Conservation (phyloP, 202 grass and related monocot genomes). For the Thinopyrum obtusiflorum region DNA sequence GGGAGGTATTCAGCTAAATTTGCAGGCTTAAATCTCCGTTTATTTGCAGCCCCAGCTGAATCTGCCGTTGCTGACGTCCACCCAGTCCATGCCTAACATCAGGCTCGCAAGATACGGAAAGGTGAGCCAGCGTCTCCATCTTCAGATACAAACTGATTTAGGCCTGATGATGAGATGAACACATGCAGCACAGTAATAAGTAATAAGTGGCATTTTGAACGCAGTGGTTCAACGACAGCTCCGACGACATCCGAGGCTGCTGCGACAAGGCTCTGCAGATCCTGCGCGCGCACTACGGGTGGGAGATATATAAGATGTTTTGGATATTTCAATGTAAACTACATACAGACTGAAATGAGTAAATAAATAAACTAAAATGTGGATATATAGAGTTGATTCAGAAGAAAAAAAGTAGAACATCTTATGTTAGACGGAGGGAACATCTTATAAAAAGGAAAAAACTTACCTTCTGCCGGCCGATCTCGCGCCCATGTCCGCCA, state of each 20-base stretch:
- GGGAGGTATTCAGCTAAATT: not conserved
- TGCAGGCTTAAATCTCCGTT: slow-evolving; percentile 31
- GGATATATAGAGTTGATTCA: too few species aligned
- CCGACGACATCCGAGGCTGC: slow-evolving; percentile 65
- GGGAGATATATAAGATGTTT: slow-evolving; percentile 53
- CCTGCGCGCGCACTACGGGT: slow-evolving; percentile 58
- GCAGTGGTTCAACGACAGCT: slow-evolving; percentile 90
- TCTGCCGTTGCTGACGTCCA: slow-evolving; percentile 55
- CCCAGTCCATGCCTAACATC: slow-evolving; percentile 58
- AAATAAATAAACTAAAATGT: too few species aligned
- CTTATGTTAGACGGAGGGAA: too few species aligned
- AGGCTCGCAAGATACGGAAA: slow-evolving; percentile 84
- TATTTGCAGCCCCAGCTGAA: slow-evolving; percentile 42
- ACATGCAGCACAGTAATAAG: not conserved
- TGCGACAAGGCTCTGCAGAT: slow-evolving; percentile 70
- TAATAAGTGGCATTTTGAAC: not conserved
- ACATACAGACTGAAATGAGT: too few species aligned
- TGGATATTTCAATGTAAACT: too few species aligned
- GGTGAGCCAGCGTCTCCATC: slow-evolving; percentile 3
- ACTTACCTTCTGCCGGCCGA: too few species aligned
- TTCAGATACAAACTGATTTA: not conserved
- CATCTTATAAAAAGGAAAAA: not conserved
- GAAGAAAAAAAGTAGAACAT: too few species aligned
- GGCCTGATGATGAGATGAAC: not conserved
- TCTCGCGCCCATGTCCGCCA: too few species aligned